Percentiles rank a stretch among this genome's conserved stretches.
These are phyloP conservation scores for Ilyonectria mors-panacis DNA, from an alignment of 2,329 filamentous ascomycete species.

Conservation along the genomic window DNA sequence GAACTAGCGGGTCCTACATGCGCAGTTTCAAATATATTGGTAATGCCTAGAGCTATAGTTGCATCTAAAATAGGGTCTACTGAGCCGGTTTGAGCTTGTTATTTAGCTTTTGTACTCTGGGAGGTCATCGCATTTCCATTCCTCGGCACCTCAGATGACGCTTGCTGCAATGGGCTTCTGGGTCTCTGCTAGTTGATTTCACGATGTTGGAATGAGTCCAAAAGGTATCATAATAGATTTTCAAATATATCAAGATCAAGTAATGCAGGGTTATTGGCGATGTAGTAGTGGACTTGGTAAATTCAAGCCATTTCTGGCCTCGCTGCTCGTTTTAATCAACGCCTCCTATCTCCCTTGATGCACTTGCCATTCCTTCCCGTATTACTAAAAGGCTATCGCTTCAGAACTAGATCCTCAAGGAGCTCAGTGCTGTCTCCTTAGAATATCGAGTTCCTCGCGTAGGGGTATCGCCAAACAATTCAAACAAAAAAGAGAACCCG, in stretches of 20 bases:
- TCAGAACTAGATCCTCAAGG: background rate
- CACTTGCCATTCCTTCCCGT: background rate
- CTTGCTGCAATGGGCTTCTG: background rate
- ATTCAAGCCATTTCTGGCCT: background rate
- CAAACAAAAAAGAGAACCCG: constrained; percentile 7
- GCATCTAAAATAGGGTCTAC: background rate
- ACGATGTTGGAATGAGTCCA: background rate
- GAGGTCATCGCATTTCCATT: background rate
- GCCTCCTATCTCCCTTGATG: background rate
- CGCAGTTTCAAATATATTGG: background rate
- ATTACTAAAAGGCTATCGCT: background rate
- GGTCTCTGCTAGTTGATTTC: background rate
- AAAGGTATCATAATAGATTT: too few relatives aligned
- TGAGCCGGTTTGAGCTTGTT: background rate
- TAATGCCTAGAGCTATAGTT: background rate
- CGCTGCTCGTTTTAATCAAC: background rate
- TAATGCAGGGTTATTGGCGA: background rate
- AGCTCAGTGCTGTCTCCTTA: background rate
- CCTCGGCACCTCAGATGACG: background rate
- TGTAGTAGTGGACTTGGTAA: background rate
- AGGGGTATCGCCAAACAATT: constrained; percentile 26
- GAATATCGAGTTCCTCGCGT: background rate
- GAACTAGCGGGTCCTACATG: background rate
- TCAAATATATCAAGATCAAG: too few relatives aligned
- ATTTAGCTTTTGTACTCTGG: background rate